These are phyloP conservation scores for Penicillium manginii DNA, from an alignment of 495 filamentous ascomycete species.

Conservation along the genomic window DNA sequence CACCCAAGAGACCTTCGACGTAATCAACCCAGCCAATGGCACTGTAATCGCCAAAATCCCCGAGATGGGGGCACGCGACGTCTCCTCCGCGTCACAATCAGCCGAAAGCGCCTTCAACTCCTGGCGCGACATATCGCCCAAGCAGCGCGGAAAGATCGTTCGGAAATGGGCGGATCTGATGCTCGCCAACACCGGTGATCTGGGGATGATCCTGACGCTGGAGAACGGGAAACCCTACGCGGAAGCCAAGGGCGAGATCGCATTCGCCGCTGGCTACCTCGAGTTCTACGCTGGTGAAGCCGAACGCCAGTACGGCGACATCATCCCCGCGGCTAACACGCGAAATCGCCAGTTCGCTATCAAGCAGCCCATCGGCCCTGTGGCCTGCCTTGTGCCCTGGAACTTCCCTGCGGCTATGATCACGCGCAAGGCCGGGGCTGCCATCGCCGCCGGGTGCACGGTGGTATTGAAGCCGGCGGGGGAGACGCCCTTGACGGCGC, in stretches of 20 bases:
- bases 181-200: too few relatives aligned
- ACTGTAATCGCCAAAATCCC: too few relatives aligned
- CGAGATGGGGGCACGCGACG: too few relatives aligned
- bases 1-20: too few relatives aligned
- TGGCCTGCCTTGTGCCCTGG: conserved; percentile 56
- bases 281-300: conserved; percentile 72
- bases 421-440: conserved; percentile 71
- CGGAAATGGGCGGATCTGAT: neutral
- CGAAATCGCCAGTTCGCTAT: conserved; percentile 41
- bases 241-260: conserved; percentile 64
- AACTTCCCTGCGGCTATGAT: conserved; percentile 90
- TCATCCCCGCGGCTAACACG: conserved; percentile 63
- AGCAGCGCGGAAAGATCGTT: neutral
- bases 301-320: conserved; percentile 61
- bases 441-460: conserved; percentile 54
- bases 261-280: conserved; percentile 64
- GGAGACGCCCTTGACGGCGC: conserved; percentile 51
- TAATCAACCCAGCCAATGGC: too few relatives aligned
- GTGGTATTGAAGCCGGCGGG: conserved; percentile 53
- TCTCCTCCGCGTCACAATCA: too few relatives aligned
- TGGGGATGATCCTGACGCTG: conserved; percentile 29
- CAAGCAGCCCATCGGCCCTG: conserved; percentile 42
- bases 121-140: neutral
- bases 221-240: conserved; percentile 70
- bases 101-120: neutral